Evolutionary conservation across 2,329 filamentous ascomycete genomes (phyloP).

Genomic region (Neofusicoccum parvum): DNA sequence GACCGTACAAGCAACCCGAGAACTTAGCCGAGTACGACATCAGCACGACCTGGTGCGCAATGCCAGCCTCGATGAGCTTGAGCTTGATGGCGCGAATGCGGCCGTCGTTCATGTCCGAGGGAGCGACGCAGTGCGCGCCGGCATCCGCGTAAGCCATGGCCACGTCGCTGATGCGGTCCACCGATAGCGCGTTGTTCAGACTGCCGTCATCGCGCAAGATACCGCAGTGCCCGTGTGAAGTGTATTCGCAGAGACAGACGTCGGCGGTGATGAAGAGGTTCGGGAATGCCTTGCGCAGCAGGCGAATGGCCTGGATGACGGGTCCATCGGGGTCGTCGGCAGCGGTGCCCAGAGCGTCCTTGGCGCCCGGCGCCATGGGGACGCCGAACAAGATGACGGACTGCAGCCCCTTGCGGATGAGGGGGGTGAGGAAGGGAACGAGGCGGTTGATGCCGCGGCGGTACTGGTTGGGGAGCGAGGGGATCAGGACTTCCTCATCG

Average conservation of each 20-base stretch:
- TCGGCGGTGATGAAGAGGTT: slow-evolving; percentile 89
- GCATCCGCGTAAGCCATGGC: slow-evolving; percentile 96
- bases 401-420: slow-evolving; percentile 85
- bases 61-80: slow-evolving; percentile 92
- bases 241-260: slow-evolving; percentile 98
- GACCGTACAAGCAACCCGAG: slow-evolving; percentile 92
- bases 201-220: slow-evolving; percentile 91
- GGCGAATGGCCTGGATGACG: slow-evolving; percentile 82
- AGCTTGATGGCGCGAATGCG: slow-evolving; percentile 97
- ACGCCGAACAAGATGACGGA: slow-evolving; percentile 97
- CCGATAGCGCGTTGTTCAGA: slow-evolving; percentile 89
- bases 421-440: slow-evolving; percentile 79
- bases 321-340: slow-evolving; percentile 93
- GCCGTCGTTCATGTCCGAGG: slow-evolving; percentile 98
- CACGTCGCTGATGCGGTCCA: slow-evolving; percentile 95
- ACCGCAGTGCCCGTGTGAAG: slow-evolving; percentile 94
- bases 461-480: slow-evolving; percentile 86
- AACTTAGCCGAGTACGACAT: slow-evolving; percentile 99
- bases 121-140: slow-evolving; percentile 93
- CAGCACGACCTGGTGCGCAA: slow-evolving; percentile 85
- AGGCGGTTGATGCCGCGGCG: slow-evolving; percentile 87
- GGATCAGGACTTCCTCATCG: slow-evolving; percentile 87
- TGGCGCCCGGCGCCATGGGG: slow-evolving; percentile 75
- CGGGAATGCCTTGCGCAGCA: slow-evolving; percentile 83
- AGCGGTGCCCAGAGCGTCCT: slow-evolving; percentile 87